These are phyloP conservation scores for Cylindricascospora bacillispora DNA, from an alignment of 1,139 yeast genomes.

Conservation along the genomic window DNA sequence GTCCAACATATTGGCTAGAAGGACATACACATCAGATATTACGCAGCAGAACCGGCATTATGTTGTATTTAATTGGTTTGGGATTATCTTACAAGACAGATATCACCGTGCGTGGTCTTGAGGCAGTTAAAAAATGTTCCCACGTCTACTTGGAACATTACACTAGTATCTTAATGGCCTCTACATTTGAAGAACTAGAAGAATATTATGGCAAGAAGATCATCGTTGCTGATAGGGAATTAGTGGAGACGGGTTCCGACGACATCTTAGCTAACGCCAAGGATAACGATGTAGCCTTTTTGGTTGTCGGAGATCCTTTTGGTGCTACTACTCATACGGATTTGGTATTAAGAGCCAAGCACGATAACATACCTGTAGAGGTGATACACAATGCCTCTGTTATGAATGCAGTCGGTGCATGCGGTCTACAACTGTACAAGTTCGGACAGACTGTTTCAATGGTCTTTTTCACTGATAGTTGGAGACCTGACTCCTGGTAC, in stretches of 20 bases:
- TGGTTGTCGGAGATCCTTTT: slow-evolving; percentile 95
- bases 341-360: slow-evolving; percentile 80
- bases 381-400: slow-evolving; percentile 91
- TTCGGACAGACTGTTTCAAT: slow-evolving; percentile 95
- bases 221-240: slow-evolving; percentile 83
- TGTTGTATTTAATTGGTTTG: slow-evolving; percentile 84
- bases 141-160: slow-evolving; percentile 91
- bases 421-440: slow-evolving; percentile 88
- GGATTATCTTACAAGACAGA: slow-evolving; percentile 85
- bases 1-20: no score
- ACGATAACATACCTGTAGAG: slow-evolving; percentile 62
- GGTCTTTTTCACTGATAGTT: slow-evolving; percentile 85
- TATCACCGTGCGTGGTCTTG: slow-evolving; percentile 89
- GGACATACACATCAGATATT: no score
- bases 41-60: slow-evolving; percentile 26
- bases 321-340: slow-evolving; percentile 99
- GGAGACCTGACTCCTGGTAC: slow-evolving; percentile 96
- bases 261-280: slow-evolving; percentile 66
- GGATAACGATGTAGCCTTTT: slow-evolving; percentile 72
- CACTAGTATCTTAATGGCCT: slow-evolving; percentile 91
- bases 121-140: slow-evolving; percentile 68
- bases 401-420: slow-evolving; percentile 97
- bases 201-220: slow-evolving; percentile 77
- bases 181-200: slow-evolving; percentile 55
- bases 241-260: slow-evolving; percentile 85